Evolutionary conservation across 148 eudicot species (phyloP).

Genomic region (Limonium bicolor): DNA sequence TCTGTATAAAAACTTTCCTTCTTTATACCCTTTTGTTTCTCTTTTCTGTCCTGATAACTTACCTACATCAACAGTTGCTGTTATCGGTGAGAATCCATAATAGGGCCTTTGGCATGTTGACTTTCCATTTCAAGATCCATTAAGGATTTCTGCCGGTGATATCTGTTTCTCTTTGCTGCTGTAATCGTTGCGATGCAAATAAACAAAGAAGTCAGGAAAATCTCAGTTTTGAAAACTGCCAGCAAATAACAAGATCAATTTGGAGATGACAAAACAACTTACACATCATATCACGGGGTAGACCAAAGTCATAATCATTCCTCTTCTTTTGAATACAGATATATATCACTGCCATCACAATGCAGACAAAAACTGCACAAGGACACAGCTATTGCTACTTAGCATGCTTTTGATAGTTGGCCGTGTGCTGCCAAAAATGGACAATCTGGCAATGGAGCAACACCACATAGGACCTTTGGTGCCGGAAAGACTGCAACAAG

Average conservation of each 20-base stretch:
- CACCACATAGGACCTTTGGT: conserved; percentile 71
- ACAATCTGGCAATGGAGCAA: conserved; percentile 59
- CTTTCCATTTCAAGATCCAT: conserved; percentile 95
- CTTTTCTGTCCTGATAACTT: no score
- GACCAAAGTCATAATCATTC: conserved; percentile 76
- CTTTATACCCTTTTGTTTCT: no score
- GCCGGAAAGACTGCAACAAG: conserved; percentile 44
- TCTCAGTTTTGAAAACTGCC: no score
- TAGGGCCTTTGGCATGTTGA: conserved; percentile 88
- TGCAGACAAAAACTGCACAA: conserved; percentile 22
- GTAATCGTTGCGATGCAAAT: no score
- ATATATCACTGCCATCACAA: conserved; percentile 33
- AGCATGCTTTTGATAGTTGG: conserved; percentile 43
- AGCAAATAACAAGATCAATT: no score
- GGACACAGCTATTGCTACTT: conserved; percentile 68
- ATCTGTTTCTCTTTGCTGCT: conserved; percentile 79
- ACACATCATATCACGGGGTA: conserved; percentile 77
- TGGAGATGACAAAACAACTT: conserved; percentile 41
- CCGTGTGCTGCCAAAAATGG: conserved; percentile 47
- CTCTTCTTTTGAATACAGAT: conserved; percentile 44
- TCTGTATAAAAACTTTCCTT: no score
- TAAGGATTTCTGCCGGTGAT: conserved; percentile 78
- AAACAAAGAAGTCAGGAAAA: no score
- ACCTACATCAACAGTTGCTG: no score
- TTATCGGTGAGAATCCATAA: conserved; percentile 21